Base-by-base conservation (phyloP, 2,329 filamentous ascomycete species). In the Fusarium torulosum region DNA sequence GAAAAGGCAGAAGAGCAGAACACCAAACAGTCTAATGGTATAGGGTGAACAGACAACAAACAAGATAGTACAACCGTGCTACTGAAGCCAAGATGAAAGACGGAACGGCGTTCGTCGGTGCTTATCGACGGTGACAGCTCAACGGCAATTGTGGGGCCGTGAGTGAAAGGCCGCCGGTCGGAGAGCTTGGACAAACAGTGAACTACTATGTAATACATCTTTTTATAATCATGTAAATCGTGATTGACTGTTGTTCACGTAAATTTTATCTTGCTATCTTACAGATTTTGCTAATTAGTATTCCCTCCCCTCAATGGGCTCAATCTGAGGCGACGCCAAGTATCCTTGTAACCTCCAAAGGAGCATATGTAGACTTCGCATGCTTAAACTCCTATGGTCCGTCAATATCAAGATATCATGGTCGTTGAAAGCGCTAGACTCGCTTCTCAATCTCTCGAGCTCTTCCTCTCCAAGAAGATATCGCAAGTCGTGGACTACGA, bases 291-390 rank as follows among this genome's bases (percentile, higher is more conserved):
- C 27, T 37, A 19, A 19, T 5, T 7, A 21, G n/a, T n/a, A 51
- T 20, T 44, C 11, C 6, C 21, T 41, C 14, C 31, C 27, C 21
- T 35, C 37, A 23, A 55, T 21, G 15, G 23, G 27, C 15, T 29
- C 40, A 35, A 53, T 4, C 33, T 64, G 40, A 7, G 67, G 53
- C 21, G 67, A 47, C 17, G 70, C 72, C 21, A 87, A 45, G 68
- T 86, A 90, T 2, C 86, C 86, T 62, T 89, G 84, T 10, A 90
- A 73, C 63, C 83, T 85, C 87, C 87, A 90, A 9, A 90, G 77
- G 53, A 82, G 78, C 54, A 82, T 57, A 74, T 87, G 84, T 44
- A 87, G 47, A 15, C 79, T 74, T 21, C 80, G 72, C 9, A 82
- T 84, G 37, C 78, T 76, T 43, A 67, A 63, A 70, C 77, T 68